Evolutionary conservation across 2,329 filamentous ascomycete species (phyloP).

Genomic region (Gnomoniopsis smithogilvyi): DNA sequence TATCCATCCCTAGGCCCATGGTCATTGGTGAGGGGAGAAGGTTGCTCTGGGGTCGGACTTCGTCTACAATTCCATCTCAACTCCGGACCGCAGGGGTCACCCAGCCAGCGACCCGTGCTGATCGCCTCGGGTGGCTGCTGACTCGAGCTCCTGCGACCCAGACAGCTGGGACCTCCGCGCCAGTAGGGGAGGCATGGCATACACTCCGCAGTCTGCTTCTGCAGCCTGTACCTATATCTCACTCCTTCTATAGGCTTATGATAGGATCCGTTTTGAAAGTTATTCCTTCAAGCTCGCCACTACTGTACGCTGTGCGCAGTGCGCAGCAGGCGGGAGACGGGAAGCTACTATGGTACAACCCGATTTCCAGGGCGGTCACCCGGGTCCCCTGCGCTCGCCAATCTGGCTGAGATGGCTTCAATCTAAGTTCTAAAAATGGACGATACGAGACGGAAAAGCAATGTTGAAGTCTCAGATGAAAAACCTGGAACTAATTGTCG

Average conservation of each 20-base stretch:
- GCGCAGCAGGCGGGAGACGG: neutral
- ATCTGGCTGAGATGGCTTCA: neutral
- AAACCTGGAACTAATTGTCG: neutral
- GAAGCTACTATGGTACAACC: neutral
- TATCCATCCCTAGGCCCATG: neutral
- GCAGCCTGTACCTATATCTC: slow-evolving; percentile 5
- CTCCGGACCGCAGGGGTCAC: slow-evolving; percentile 10
- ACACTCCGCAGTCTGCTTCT: slow-evolving; percentile 6
- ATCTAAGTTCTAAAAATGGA: neutral
- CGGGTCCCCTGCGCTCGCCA: neutral
- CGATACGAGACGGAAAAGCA: neutral
- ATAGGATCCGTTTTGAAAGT: neutral
- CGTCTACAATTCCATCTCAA: neutral
- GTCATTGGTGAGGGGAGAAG: neutral
- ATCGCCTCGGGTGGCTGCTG: slow-evolving; percentile 19
- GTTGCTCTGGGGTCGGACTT: neutral
- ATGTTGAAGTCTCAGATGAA: neutral
- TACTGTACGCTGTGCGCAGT: no score
- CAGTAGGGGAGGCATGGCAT: slow-evolving; percentile 2
- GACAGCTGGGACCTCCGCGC: slow-evolving; percentile 15
- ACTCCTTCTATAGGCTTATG: slow-evolving; percentile 4
- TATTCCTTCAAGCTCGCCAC: neutral
- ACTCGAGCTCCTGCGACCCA: slow-evolving; percentile 15
- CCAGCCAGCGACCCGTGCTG: slow-evolving; percentile 10
- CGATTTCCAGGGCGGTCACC: neutral